Conservation (phyloP, 331 rosid species). For the Acacia concinna region DNA sequence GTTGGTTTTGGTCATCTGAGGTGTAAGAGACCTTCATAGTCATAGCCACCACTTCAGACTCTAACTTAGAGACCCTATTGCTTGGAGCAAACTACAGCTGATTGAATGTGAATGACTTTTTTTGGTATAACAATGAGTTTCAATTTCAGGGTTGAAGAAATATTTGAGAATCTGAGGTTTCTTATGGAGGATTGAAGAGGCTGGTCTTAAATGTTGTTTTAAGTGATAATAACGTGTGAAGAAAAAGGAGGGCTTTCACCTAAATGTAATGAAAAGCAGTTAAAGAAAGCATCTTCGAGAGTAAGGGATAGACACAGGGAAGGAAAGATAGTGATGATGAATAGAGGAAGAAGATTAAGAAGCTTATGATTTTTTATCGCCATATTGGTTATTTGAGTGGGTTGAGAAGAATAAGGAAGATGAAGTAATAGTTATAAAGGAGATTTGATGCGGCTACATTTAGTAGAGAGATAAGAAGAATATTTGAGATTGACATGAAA, state of each 20-base stretch:
- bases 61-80: not conserved
- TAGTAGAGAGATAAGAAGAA: slow-evolving; percentile 1
- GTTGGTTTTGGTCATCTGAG: not conserved
- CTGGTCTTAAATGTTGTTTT: slow-evolving; percentile 15
- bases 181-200: slow-evolving; percentile 29
- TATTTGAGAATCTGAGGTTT: slow-evolving; percentile 28
- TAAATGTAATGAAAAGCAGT: slow-evolving; percentile 27
- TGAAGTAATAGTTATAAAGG: not conserved
- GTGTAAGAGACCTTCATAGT: not conserved
- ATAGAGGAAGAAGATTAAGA: not conserved
- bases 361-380: not conserved
- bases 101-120: not conserved
- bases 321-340: slow-evolving; percentile 23
- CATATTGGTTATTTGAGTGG: not conserved
- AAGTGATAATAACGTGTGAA: slow-evolving; percentile 4
- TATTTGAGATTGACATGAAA: not conserved
- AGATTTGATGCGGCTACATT: slow-evolving; percentile 11
- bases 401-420: not conserved
- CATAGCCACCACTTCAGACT: not conserved
- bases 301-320: not conserved
- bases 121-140: not conserved
- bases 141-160: slow-evolving; percentile 10
- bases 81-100: not conserved
- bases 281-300: slow-evolving; percentile 17
- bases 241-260: slow-evolving; percentile 10